phyloP scores from a whole-genome alignment of 2,329 filamentous ascomycete species.

The Phoma sp. region DNA sequence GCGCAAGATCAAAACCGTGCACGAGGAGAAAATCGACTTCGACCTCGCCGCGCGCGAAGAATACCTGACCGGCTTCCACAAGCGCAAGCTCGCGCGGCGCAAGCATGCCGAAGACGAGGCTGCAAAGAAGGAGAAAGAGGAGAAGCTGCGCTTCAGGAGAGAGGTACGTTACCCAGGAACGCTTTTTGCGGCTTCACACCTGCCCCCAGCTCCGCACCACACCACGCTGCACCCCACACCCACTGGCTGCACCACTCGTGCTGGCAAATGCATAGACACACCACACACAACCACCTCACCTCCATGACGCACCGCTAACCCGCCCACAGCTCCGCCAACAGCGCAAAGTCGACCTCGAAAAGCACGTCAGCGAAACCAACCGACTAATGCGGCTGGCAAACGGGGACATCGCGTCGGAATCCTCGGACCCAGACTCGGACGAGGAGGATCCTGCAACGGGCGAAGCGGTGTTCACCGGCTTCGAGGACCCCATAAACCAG shows the following conservation, averaged over 20 bases:
- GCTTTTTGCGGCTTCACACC: too few species aligned
- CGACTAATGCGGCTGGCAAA: constrained; percentile 69
- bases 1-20: constrained; percentile 55
- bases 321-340: constrained; percentile 75
- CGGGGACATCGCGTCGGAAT: constrained; percentile 27
- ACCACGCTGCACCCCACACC: too few species aligned
- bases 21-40: constrained; percentile 83
- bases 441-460: constrained; percentile 43
- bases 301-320: background rate
- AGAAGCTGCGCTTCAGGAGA: constrained; percentile 74
- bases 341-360: constrained; percentile 78
- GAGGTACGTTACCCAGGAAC: constrained; percentile 62
- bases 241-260: too few species aligned
- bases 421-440: constrained; percentile 39
- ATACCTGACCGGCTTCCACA: constrained; percentile 94
- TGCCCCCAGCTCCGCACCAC: too few species aligned
- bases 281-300: too few species aligned
- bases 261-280: too few species aligned
- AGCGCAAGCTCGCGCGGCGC: constrained; percentile 84
- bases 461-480: constrained; percentile 43
- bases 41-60: constrained; percentile 80
- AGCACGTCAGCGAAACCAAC: constrained; percentile 80
- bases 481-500: constrained; percentile 66
- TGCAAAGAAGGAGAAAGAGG: constrained; percentile 75
- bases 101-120: constrained; percentile 86